phyloP scores from a whole-genome alignment of 108 stramenopile species.

The Nannochloropsis salina region DNA sequence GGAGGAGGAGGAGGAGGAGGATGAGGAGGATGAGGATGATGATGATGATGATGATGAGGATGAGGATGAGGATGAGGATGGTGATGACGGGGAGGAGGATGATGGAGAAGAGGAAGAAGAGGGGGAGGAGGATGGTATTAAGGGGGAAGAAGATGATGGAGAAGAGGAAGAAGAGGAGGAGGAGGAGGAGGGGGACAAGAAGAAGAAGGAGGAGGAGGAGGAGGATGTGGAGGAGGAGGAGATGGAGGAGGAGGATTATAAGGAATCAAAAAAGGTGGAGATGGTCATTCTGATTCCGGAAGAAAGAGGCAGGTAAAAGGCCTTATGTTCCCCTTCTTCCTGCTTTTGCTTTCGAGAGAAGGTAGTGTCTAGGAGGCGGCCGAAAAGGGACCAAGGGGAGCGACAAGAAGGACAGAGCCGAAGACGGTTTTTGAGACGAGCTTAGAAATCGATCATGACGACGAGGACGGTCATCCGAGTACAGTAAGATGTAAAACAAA shows the following conservation, averaged over 20 bases:
- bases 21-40: neutral
- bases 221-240: neutral
- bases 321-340: too few relatives aligned
- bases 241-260: neutral
- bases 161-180: neutral
- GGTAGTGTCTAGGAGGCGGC: neutral
- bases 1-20: neutral
- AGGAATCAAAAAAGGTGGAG: neutral
- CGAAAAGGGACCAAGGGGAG: neutral
- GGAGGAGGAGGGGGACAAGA: neutral
- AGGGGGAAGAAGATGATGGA: neutral
- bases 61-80: neutral
- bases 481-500: too few relatives aligned
- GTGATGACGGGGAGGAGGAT: neutral
- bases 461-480: too few relatives aligned
- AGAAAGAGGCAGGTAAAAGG: neutral
- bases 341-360: neutral
- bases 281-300: neutral
- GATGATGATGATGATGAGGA: neutral
- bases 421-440: neutral
- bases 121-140: neutral
- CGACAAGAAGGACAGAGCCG: neutral
- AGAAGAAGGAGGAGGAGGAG: neutral
- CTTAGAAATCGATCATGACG: too few relatives aligned
- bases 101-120: neutral